These are phyloP conservation scores for Penicillium paxilli DNA, from an alignment of 495 filamentous ascomycete genomes.

Conservation along the genomic window DNA sequence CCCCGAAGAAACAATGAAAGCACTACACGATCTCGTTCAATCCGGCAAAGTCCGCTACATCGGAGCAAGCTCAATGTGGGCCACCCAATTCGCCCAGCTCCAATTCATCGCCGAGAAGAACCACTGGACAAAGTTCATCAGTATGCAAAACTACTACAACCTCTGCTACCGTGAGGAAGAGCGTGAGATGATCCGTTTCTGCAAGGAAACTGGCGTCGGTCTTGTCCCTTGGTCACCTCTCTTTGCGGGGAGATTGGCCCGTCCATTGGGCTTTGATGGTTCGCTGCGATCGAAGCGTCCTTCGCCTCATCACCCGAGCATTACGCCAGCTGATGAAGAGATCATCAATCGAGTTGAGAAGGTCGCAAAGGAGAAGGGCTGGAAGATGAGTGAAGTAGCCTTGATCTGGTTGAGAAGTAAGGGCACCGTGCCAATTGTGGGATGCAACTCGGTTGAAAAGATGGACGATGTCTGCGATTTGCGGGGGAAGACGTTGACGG, in stretches of 20 bases:
- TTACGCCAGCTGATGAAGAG: conserved; percentile 15
- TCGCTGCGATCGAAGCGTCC: conserved; percentile 35
- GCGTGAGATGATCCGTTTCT: conserved; percentile 59
- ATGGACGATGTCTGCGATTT: no score
- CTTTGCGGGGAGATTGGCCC: conserved; percentile 47
- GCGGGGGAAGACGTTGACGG: no score
- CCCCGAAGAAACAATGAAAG: conserved; percentile 71
- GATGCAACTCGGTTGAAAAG: conserved; percentile 52
- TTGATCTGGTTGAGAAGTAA: conserved; percentile 58
- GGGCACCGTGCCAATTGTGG: conserved; percentile 57
- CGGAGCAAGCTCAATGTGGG: conserved; percentile 46
- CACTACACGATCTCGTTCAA: conserved; percentile 66
- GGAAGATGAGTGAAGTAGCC: conserved; percentile 58
- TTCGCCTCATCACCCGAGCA: neutral
- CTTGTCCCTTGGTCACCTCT: conserved; percentile 37
- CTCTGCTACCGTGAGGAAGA: conserved; percentile 68
- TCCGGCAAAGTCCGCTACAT: conserved; percentile 68
- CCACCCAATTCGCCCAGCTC: conserved; percentile 15
- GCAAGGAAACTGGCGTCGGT: conserved; percentile 13
- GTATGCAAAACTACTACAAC: conserved; percentile 71
- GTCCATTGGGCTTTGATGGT: conserved; percentile 12
- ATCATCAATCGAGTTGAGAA: conserved; percentile 59
- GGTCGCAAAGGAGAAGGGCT: conserved; percentile 56
- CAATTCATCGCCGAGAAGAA: conserved; percentile 45
- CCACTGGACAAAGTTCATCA: conserved; percentile 65